Conservation (phyloP, 1,284 basidiomycete genomes). For the Ceratobasidium sp. region DNA sequence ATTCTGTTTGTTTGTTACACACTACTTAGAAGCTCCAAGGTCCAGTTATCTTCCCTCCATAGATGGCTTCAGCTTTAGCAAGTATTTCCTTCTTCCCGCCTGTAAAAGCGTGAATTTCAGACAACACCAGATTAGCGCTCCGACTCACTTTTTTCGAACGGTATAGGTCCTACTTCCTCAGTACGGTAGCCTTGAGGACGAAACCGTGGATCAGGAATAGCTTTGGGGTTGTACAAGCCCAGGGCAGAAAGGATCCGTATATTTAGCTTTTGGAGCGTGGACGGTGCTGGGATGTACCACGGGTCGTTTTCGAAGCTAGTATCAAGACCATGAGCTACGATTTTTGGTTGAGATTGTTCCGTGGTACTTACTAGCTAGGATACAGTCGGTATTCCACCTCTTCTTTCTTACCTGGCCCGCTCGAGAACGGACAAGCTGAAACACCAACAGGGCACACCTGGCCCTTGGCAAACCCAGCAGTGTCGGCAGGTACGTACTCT, state of each 20-base stretch:
- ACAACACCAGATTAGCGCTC: neutral
- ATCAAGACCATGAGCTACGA: neutral
- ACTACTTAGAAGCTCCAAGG: constrained; percentile 17
- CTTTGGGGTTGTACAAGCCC: constrained; percentile 14
- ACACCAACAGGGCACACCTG: constrained; percentile 21
- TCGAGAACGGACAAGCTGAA: constrained; percentile 12
- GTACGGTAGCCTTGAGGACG: constrained; percentile 21
- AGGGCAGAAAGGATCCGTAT: neutral
- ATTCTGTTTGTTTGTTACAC: neutral
- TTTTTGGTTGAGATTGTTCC: neutral
- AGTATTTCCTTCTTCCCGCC: constrained; percentile 14
- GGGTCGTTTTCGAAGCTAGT: constrained; percentile 12
- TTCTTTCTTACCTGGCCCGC: neutral
- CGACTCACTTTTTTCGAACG: constrained; percentile 9
- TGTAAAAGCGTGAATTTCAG: neutral
- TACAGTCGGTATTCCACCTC: constrained; percentile 20
- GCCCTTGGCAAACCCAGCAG: neutral
- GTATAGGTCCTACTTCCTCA: constrained; percentile 22
- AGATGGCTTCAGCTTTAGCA: constrained; percentile 29
- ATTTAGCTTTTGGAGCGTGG: neutral
- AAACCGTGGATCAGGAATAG: constrained; percentile 19
- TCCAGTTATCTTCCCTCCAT: constrained; percentile 30
- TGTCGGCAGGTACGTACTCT: constrained; percentile 1
- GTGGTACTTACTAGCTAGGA: constrained; percentile 14
- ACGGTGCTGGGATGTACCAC: constrained; percentile 21